These are phyloP conservation scores for Orbilia ellipsospora DNA, from an alignment of 2,329 filamentous ascomycete genomes.

Conservation along the genomic window DNA sequence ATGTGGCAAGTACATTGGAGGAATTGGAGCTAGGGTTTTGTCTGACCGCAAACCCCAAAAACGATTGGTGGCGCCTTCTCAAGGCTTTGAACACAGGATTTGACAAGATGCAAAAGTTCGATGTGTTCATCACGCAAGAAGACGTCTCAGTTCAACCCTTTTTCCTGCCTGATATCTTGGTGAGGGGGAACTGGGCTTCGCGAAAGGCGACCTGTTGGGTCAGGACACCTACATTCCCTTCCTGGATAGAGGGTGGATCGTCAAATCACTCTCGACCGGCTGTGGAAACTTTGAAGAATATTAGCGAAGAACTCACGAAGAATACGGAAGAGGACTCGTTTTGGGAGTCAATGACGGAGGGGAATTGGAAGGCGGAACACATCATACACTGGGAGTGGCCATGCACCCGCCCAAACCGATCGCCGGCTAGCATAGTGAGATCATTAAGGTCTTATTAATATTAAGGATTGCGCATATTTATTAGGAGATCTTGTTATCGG, in stretches of 20 bases:
- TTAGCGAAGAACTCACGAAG: conserved; percentile 1
- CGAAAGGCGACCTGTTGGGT: background rate
- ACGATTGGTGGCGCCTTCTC: background rate
- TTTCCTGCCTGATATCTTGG: background rate
- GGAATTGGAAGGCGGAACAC: background rate
- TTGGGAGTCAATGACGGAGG: conserved; percentile 8
- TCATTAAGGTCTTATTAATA: no score
- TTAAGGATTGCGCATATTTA: no score
- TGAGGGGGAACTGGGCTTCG: background rate
- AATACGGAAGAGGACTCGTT: background rate
- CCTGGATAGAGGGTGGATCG: background rate
- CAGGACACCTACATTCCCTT: background rate
- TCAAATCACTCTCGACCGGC: background rate
- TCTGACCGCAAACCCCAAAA: background rate
- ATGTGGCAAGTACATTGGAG: background rate
- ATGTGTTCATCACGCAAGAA: background rate
- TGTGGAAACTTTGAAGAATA: background rate
- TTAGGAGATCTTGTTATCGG: no score
- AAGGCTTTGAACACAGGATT: background rate
- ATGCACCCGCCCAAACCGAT: no score
- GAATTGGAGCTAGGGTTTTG: background rate
- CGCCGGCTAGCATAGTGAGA: no score
- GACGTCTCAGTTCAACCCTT: background rate
- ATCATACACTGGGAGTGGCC: background rate
- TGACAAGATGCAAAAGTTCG: background rate